Base-by-base conservation (phyloP, 495 filamentous ascomycete genomes). In the Daldinia loculata region DNA sequence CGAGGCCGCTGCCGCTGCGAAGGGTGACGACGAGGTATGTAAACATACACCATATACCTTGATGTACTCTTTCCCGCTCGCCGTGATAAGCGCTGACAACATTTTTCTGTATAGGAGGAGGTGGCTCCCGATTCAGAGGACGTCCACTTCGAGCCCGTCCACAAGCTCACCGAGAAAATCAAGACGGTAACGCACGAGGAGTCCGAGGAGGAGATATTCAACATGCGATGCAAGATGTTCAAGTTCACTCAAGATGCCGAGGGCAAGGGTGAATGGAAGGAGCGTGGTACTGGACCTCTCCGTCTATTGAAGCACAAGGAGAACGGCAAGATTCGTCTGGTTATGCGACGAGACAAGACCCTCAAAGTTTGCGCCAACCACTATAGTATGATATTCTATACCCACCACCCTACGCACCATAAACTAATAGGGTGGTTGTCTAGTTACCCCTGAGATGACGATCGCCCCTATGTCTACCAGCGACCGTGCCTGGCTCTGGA, bases 291-390 rank as follows among this genome's bases (percentile, higher is more conserved):
- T 62, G 96, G 96, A 74, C 94, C 98, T 76, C 94, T 99, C 66
- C 88, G 94, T 77, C 84, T 99, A 77, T 85, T 99, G 76, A 99
- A 98, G 89, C 96, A 99, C 84, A 92, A 91, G 87, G 95, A 98
- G 84, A 98, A 97, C 80, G 90, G 90, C 79, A 99, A 98, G 91
- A 97, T 93, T 61, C 89, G 96, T 66, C 86, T 99, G 70, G 95
- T 99, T 74, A 99, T 99, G 96, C 90, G 96, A 81, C 87, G 96
- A 78, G 96, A 99, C 84, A 97, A 98, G 91, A 98, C 96, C 71
- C 89, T 97, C 83, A 99, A 99, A 86, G 95, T 98, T 82, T 99
- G 96, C 90, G 96, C 96, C 77, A 99, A 99, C 85, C 96, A 99
- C 86, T 99, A 99, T 82, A 91, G 95, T 99, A 91, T 78, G 93